Evolutionary conservation across 1,284 basidiomycete genomes (phyloP), one percentile per base, ranked within the genome.

Genomic region (Lignosus rhinocerotis): DNA sequence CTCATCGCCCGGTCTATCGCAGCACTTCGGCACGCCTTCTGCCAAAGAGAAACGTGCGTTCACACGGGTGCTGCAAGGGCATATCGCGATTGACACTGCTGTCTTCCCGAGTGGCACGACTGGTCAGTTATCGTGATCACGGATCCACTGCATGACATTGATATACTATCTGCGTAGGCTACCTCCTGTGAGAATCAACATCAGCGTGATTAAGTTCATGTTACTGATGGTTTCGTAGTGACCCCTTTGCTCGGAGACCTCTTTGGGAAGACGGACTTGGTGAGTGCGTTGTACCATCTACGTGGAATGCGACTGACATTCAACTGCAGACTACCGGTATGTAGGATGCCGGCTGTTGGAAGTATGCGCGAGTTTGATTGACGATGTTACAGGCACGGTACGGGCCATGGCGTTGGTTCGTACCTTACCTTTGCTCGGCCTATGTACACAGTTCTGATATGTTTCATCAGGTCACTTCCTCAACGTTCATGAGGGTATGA

Each of bases 51-150:
- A 87, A 64, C 84, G 92, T 0, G 90, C 93, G 0, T 97, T 95
- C 68, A 98, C 96, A 0, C 83, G 95, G 16, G 97, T 99, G 1
- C 78, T 99, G 48, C 96, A 99, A 76, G 96, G 96, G 0, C 94
- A 98, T 70, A 97, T 99, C 61, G 86, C 92, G 1, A 90, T 97
- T 49, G 96, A 97, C 72, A 84, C 84, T 0, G 86, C 88, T 10
- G 72, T 98, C 7, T 94, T 98, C 74, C 96, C 96, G 0, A 82
- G 78, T 51, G 94, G 93, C 17, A 97, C 94, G 0, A 93, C 94
- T 30, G 94, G 92, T 82, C 54, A 34, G 72, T 69, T 69, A 36
- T 25, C 16, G 5, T 39, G 11, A 12, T 39, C 36, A 25, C 25
- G 4, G 25, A 48, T 46, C 8, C 30, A 10, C 33, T 34, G 19